A percentile compares a stretch with the other conserved stretches of the same genome.
Conservation (phyloP, 495 filamentous ascomycete species). For the Ramalina intermedia region DNA sequence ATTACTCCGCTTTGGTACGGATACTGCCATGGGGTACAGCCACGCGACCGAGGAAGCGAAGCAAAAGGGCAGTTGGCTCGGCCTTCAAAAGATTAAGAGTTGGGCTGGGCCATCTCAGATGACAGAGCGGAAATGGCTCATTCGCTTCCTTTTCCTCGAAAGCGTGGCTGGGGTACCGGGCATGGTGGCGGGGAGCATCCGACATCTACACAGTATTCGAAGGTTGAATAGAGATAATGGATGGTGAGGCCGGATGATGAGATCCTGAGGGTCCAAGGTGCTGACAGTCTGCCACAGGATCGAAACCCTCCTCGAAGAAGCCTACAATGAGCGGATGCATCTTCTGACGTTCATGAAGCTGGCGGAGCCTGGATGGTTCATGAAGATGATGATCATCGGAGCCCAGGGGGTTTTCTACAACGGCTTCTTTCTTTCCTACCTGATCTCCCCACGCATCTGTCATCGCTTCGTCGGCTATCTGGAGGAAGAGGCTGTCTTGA, state of each 20-base stretch:
- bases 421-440: slow-evolving; percentile 76
- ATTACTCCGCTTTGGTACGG: slow-evolving; percentile 50
- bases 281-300: slow-evolving; percentile 39
- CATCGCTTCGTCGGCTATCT: slow-evolving; percentile 96
- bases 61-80: slow-evolving; percentile 21
- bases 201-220: slow-evolving; percentile 72
- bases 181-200: slow-evolving; percentile 90
- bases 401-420: slow-evolving; percentile 91
- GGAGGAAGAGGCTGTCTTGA: slow-evolving; percentile 92
- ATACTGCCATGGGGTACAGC: slow-evolving; percentile 56
- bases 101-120: slow-evolving; percentile 36
- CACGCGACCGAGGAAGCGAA: slow-evolving; percentile 41
- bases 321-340: slow-evolving; percentile 94
- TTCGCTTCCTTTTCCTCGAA: slow-evolving; percentile 84
- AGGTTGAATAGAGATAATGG: slow-evolving; percentile 86
- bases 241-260: slow-evolving; percentile 38
- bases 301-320: slow-evolving; percentile 85
- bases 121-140: slow-evolving; percentile 64
- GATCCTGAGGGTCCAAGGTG: background rate
- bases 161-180: slow-evolving; percentile 90
- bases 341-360: slow-evolving; percentile 89
- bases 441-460: slow-evolving; percentile 75
- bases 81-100: slow-evolving; percentile 25
- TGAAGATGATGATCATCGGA: slow-evolving; percentile 72
- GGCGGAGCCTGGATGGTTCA: slow-evolving; percentile 76